phyloP scores from a whole-genome alignment of 306 rosid species.

The Hippophae gyantsensis region DNA sequence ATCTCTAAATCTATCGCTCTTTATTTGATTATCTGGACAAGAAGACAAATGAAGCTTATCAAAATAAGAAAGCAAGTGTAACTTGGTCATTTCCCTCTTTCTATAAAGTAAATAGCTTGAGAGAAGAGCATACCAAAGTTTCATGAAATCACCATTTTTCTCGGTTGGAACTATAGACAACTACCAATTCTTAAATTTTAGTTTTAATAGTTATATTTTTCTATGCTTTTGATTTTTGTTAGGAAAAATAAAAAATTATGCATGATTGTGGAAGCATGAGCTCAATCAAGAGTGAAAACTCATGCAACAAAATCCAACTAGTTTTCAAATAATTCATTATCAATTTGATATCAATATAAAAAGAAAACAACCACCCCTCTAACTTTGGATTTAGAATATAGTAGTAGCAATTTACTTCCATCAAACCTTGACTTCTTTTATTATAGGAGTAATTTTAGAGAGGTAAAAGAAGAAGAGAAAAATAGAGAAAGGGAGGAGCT shows the following conservation, averaged over 20 bases:
- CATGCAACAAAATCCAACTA: slow-evolving; percentile 37
- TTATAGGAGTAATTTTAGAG: too few species aligned
- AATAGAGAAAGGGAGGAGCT: too few species aligned
- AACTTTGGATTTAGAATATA: slow-evolving; percentile 36
- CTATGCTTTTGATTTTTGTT: neutral
- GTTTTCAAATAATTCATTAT: slow-evolving; percentile 28
- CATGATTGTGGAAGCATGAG: slow-evolving; percentile 63
- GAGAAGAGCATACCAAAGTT: too few species aligned
- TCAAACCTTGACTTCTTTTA: slow-evolving; percentile 60
- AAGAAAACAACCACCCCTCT: slow-evolving; percentile 3
- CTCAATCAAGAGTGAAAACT: slow-evolving; percentile 47
- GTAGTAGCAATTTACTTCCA: slow-evolving; percentile 38
- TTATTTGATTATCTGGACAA: slow-evolving; percentile 5
- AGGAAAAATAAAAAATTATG: slow-evolving; percentile 33
- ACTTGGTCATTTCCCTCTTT: slow-evolving; percentile 32
- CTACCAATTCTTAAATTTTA: neutral
- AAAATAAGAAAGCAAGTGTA: slow-evolving; percentile 31
- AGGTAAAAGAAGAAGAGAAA: too few species aligned
- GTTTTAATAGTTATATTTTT: slow-evolving; percentile 2
- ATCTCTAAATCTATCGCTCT: slow-evolving; percentile 18
- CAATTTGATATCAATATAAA: slow-evolving; percentile 30
- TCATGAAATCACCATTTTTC: too few species aligned
- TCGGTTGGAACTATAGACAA: too few species aligned
- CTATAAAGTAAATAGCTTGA: too few species aligned
- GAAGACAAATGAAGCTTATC: slow-evolving; percentile 10